Evolutionary conservation across 768 basidiomycete genomes (phyloP).

Genomic region (Trametes maxima): DNA sequence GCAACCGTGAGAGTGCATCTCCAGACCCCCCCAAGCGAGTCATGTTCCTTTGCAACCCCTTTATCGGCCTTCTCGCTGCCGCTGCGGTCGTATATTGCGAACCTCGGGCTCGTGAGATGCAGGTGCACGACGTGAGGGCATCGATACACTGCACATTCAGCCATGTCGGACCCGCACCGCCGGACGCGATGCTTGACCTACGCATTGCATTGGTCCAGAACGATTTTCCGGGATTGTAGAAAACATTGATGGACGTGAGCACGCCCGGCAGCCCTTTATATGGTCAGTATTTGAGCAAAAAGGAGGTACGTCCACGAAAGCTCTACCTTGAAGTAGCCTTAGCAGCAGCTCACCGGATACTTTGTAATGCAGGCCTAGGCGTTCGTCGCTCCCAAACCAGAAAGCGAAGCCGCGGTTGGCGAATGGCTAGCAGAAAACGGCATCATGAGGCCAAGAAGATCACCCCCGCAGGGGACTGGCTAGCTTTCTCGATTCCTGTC

Average conservation of each 20-base stretch:
- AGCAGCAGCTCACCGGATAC: too few species aligned
- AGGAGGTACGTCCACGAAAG: constrained; percentile 16
- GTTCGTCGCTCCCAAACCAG: constrained; percentile 21
- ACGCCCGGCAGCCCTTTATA: constrained; percentile 40
- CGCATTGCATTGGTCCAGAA: constrained; percentile 41
- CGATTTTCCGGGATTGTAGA: constrained; percentile 40
- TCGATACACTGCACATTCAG: background rate
- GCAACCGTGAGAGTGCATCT: too few species aligned
- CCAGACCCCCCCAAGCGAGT: too few species aligned
- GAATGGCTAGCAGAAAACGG: constrained; percentile 26
- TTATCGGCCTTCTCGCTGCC: background rate
- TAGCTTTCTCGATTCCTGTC: constrained; percentile 25
- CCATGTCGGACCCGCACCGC: background rate
- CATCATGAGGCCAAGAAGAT: constrained; percentile 18
- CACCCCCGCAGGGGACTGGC: constrained; percentile 31
- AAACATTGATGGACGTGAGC: constrained; percentile 39
- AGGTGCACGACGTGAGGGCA: background rate
- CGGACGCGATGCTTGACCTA: constrained; percentile 33
- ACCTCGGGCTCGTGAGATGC: background rate
- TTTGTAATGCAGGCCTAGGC: background rate
- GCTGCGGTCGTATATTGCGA: background rate
- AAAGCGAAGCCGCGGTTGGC: constrained; percentile 24
- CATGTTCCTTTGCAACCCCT: background rate
- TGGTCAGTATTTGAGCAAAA: constrained; percentile 30
- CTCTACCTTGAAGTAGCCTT: background rate